A percentile compares a stretch with the other conserved stretches of the same genome.
Evolutionary conservation across 805 yeast genomes (phyloP).

Genomic region (Starmerella roubikii): DNA sequence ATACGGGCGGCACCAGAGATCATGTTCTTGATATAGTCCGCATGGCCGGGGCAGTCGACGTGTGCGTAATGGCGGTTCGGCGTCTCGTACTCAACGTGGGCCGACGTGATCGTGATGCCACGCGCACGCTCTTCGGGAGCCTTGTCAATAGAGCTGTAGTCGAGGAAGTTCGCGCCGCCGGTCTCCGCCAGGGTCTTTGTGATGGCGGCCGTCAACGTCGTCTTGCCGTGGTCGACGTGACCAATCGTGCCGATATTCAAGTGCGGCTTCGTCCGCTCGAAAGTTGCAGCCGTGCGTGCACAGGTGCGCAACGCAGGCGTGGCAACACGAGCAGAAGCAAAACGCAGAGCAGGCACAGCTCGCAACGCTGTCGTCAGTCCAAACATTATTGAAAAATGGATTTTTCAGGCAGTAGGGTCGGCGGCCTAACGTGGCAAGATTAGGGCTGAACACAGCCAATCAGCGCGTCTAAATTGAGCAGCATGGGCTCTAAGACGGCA

Average conservation of each 20-base stretch:
- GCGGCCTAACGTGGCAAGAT: no score
- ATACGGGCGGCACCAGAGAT: conserved; percentile 99
- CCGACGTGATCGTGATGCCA: conserved; percentile 97
- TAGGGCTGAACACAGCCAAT: no score
- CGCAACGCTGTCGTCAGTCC: no score
- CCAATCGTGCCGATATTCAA: conserved; percentile 96
- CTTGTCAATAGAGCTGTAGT: conserved; percentile 84
- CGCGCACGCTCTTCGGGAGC: conserved; percentile 99
- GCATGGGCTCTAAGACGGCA: no score
- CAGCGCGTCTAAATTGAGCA: no score
- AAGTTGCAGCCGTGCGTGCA: conserved; percentile 53
- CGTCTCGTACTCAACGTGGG: conserved; percentile 96
- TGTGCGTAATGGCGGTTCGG: conserved; percentile 92
- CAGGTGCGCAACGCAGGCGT: no score
- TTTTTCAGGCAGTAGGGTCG: no score
- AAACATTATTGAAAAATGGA: no score
- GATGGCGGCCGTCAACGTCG: conserved; percentile 96
- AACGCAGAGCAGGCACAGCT: no score
- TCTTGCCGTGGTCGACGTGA: conserved; percentile 98
- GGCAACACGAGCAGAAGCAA: no score
- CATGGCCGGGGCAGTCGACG: conserved; percentile 98
- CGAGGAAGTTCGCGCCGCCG: conserved; percentile 90
- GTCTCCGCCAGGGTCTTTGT: conserved; percentile 78
- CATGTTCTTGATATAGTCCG: conserved; percentile 97
- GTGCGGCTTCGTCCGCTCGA: conserved; percentile 92